A percentile compares a stretch with the other conserved stretches of the same genome.
phyloP scores from a whole-genome alignment of 148 eudicot species.

The Persicaria maculosa region DNA sequence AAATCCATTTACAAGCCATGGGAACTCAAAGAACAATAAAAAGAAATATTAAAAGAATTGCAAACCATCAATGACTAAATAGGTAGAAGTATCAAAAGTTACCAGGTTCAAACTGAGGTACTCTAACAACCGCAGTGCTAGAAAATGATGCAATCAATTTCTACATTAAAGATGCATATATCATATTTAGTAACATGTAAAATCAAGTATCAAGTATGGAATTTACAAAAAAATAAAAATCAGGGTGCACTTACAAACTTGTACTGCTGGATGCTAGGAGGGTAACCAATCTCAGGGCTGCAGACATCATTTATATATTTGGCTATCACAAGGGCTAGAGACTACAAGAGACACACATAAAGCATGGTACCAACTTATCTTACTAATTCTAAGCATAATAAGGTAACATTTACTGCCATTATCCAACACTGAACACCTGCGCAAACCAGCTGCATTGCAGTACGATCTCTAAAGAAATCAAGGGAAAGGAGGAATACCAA shows the following conservation, averaged over 20 bases:
- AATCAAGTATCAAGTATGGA: neutral
- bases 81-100: slow-evolving; percentile 13
- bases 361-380: slow-evolving; percentile 3
- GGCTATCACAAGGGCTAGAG: no score
- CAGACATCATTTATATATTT: slow-evolving; percentile 67
- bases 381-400: slow-evolving; percentile 10
- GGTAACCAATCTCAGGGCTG: slow-evolving; percentile 73
- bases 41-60: neutral
- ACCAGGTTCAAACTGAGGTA: slow-evolving; percentile 83
- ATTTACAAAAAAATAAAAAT: neutral
- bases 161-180: slow-evolving; percentile 31
- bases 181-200: neutral
- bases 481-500: slow-evolving; percentile 9
- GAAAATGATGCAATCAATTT: slow-evolving; percentile 84
- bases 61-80: neutral
- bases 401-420: neutral
- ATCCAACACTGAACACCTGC: neutral
- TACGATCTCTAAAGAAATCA: neutral
- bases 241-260: slow-evolving; percentile 42
- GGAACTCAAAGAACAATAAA: neutral
- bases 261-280: slow-evolving; percentile 89
- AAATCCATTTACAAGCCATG: neutral
- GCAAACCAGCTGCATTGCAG: neutral
- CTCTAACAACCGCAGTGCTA: slow-evolving; percentile 80
- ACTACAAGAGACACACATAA: neutral